These are phyloP conservation scores for Coriolopsis trogii DNA, from an alignment of 1,284 basidiomycete species.

Conservation along the genomic window DNA sequence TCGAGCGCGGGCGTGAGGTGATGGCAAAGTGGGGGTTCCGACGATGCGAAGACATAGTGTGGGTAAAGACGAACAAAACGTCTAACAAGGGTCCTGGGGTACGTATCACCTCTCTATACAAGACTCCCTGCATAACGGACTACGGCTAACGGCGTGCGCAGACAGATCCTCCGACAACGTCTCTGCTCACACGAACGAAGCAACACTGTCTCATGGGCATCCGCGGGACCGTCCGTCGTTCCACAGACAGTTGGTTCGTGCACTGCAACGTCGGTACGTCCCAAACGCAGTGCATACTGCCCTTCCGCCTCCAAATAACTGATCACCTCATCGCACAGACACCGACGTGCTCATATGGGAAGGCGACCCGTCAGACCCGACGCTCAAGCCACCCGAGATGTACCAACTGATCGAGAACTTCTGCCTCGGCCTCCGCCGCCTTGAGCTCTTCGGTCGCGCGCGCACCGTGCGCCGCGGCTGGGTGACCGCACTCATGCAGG, in stretches of 20 bases:
- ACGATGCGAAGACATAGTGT: conserved; percentile 95
- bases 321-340: conserved; percentile 47
- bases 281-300: no score
- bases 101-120: conserved; percentile 2
- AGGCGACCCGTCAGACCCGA: conserved; percentile 78
- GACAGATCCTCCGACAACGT: conserved; percentile 83
- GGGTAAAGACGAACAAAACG: conserved; percentile 89
- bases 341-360: conserved; percentile 98
- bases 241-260: conserved; percentile 93
- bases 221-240: conserved; percentile 92
- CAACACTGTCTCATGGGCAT: conserved; percentile 99
- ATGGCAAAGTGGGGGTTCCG: conserved; percentile 95
- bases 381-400: conserved; percentile 91
- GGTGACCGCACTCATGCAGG: conserved; percentile 83
- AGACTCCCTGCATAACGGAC: no score
- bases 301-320: background rate
- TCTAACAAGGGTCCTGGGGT: conserved; percentile 77
- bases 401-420: conserved; percentile 98
- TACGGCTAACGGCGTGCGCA: conserved; percentile 32
- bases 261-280: conserved; percentile 96
- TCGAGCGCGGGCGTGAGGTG: conserved; percentile 91
- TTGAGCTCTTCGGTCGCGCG: conserved; percentile 87
- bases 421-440: conserved; percentile 89
- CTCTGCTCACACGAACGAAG: conserved; percentile 85
- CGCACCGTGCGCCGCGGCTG: conserved; percentile 84